phyloP scores from a whole-genome alignment of 345 rosid species.

The Mangifera indica region DNA sequence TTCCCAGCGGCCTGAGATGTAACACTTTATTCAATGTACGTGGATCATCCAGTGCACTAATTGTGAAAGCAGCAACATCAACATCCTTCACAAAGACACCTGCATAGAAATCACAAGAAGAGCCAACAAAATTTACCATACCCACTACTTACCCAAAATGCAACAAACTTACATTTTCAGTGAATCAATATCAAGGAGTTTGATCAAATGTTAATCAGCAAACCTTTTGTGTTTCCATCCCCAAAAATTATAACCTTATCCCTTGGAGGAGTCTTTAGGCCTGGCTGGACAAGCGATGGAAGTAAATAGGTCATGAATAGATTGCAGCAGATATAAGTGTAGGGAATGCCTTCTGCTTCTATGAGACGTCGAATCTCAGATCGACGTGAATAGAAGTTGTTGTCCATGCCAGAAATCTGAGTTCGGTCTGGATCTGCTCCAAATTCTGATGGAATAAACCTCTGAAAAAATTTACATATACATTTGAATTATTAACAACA shows the following conservation, averaged over 20 bases:
- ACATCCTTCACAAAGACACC: constrained; percentile 60
- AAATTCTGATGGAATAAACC: constrained; percentile 83
- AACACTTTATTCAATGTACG: constrained; percentile 56
- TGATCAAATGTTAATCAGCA: constrained; percentile 7
- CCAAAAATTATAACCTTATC: constrained; percentile 66
- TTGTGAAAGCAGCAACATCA: constrained; percentile 67
- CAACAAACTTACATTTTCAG: background rate
- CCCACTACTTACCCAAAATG: background rate
- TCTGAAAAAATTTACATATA: constrained; percentile 40
- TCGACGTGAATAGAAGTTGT: constrained; percentile 55
- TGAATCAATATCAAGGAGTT: background rate
- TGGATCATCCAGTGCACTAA: constrained; percentile 65
- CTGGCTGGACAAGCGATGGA: constrained; percentile 75
- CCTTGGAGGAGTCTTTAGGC: constrained; percentile 56
- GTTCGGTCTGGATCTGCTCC: constrained; percentile 72
- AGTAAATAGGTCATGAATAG: constrained; percentile 59
- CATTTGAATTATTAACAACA: background rate
- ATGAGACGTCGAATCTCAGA: constrained; percentile 64
- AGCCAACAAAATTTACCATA: background rate
- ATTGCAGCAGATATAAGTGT: constrained; percentile 70
- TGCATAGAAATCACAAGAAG: constrained; percentile 25
- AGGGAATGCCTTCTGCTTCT: constrained; percentile 63
- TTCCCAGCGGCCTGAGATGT: constrained; percentile 67
- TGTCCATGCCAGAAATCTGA: constrained; percentile 56
- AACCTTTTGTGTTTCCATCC: constrained; percentile 70